A percentile compares a stretch with the other conserved stretches of the same genome.
These are phyloP conservation scores for Meyerozyma elateridarum DNA, from an alignment of 1,139 yeast genomes.

Conservation along the genomic window DNA sequence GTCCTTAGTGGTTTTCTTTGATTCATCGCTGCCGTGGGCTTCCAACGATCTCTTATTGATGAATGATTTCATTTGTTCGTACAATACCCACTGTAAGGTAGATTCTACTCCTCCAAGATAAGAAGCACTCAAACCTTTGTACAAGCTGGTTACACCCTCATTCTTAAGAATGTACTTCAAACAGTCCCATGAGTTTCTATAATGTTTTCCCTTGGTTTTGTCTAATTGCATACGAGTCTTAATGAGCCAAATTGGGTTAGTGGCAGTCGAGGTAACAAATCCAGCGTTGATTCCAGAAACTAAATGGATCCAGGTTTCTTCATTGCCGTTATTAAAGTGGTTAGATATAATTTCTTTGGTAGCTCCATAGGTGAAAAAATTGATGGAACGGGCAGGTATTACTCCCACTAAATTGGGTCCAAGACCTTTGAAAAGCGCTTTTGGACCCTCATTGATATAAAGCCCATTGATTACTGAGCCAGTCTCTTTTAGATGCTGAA, in stretches of 20 bases:
- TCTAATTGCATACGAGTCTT: slow-evolving; percentile 93
- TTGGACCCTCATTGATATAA: slow-evolving; percentile 70
- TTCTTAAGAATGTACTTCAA: slow-evolving; percentile 58
- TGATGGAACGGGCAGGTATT: slow-evolving; percentile 96
- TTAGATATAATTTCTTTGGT: slow-evolving; percentile 70
- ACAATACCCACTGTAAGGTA: slow-evolving; percentile 93
- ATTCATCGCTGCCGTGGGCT: slow-evolving; percentile 40
- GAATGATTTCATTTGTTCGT: slow-evolving; percentile 85
- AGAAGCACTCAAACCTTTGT: slow-evolving; percentile 88
- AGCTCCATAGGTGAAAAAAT: slow-evolving; percentile 93
- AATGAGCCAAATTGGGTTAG: slow-evolving; percentile 98
- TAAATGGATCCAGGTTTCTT: slow-evolving; percentile 82
- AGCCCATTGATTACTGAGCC: slow-evolving; percentile 65
- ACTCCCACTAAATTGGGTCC: slow-evolving; percentile 98
- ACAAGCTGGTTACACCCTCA: slow-evolving; percentile 80
- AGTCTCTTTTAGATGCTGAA: slow-evolving; percentile 79
- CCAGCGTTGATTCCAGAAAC: slow-evolving; percentile 93
- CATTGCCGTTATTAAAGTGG: slow-evolving; percentile 66
- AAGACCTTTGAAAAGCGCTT: slow-evolving; percentile 86
- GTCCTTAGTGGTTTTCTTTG: slow-evolving; percentile 51
- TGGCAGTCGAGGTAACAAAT: slow-evolving; percentile 92
- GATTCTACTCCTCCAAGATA: slow-evolving; percentile 93
- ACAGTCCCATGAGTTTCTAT: slow-evolving; percentile 86
- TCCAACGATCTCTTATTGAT: slow-evolving; percentile 56
- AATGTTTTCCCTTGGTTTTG: slow-evolving; percentile 57